phyloP scores from a whole-genome alignment of 768 basidiomycete genomes.

The Hirschioporus abietinus region DNA sequence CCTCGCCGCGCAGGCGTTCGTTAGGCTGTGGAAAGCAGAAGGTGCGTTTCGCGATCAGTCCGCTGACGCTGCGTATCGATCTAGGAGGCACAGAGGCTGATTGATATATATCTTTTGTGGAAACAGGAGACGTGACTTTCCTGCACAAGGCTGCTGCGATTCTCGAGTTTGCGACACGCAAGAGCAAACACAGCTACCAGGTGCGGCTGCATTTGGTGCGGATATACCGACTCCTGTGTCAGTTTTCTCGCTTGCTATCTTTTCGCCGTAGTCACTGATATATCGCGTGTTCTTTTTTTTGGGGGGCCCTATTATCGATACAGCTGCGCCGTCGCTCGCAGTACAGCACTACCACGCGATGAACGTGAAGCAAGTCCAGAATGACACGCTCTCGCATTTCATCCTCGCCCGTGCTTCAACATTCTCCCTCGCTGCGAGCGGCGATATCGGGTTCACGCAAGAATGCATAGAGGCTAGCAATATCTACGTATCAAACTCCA shows the following conservation, averaged over 20 bases:
- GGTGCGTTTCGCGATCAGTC: no score
- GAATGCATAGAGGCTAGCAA: constrained; percentile 79
- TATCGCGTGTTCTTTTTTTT: no score
- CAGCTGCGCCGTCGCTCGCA: constrained; percentile 69
- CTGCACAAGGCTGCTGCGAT: constrained; percentile 61
- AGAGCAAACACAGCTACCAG: constrained; percentile 77
- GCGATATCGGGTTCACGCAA: constrained; percentile 68
- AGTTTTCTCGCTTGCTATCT: constrained; percentile 4
- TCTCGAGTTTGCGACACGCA: constrained; percentile 65
- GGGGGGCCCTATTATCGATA: no score
- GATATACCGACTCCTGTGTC: constrained; percentile 79
- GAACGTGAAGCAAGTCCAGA: constrained; percentile 80
- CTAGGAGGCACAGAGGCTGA: no score
- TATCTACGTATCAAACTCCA: constrained; percentile 74
- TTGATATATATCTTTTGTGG: no score
- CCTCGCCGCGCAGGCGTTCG: constrained; percentile 62
- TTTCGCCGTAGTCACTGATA: no score
- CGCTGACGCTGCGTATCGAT: no score
- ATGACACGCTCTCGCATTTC: constrained; percentile 85
- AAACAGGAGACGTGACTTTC: constrained; percentile 47
- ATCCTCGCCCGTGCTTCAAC: constrained; percentile 71
- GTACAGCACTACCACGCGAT: constrained; percentile 75
- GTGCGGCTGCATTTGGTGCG: constrained; percentile 72
- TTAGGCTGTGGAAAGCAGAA: constrained; percentile 53
- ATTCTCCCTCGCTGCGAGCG: constrained; percentile 71